phyloP scores from a whole-genome alignment of 2,329 filamentous ascomycete species.

The Fonsecaea pedrosoi region DNA sequence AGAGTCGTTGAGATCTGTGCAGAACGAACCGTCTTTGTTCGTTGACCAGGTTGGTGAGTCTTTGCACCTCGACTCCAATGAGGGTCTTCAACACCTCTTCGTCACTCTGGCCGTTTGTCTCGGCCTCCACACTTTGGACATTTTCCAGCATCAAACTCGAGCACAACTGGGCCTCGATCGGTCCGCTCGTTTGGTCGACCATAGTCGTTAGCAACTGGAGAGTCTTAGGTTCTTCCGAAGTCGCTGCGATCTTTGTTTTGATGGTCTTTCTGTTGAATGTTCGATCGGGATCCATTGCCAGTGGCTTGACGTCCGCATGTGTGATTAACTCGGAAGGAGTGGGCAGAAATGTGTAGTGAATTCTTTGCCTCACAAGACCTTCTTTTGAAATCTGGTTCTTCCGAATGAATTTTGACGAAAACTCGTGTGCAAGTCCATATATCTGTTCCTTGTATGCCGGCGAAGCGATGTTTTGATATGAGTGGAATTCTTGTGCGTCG shows the following conservation, averaged over 20 bases:
- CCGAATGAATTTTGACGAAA: constrained; percentile 31
- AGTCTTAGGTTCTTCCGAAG: not conserved
- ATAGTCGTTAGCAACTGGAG: not conserved
- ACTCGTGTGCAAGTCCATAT: constrained; percentile 31
- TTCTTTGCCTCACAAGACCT: not conserved
- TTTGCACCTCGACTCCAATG: constrained; percentile 5
- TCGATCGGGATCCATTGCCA: constrained; percentile 18
- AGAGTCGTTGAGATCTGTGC: constrained; percentile 7
- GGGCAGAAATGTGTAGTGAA: constrained; percentile 5
- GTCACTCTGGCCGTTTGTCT: not conserved
- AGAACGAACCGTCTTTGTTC: constrained; percentile 14
- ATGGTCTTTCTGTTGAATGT: constrained; percentile 16
- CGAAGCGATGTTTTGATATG: constrained; percentile 58
- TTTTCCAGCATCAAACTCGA: constrained; percentile 12
- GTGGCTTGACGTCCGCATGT: constrained; percentile 17
- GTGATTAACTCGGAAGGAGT: constrained; percentile 23
- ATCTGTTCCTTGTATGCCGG: constrained; percentile 40
- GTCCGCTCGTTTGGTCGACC: constrained; percentile 18
- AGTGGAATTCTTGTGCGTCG: constrained; percentile 63
- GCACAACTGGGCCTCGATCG: constrained; percentile 16
- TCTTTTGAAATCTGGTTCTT: constrained; percentile 20
- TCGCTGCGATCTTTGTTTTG: not conserved
- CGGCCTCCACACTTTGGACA: not conserved
- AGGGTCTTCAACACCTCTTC: not conserved
- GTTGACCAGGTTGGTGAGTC: constrained; percentile 9